Percentiles rank a stretch among this genome's conserved stretches.
Conservation (phyloP, 257 asterid species). For the Primulina eburnea region DNA sequence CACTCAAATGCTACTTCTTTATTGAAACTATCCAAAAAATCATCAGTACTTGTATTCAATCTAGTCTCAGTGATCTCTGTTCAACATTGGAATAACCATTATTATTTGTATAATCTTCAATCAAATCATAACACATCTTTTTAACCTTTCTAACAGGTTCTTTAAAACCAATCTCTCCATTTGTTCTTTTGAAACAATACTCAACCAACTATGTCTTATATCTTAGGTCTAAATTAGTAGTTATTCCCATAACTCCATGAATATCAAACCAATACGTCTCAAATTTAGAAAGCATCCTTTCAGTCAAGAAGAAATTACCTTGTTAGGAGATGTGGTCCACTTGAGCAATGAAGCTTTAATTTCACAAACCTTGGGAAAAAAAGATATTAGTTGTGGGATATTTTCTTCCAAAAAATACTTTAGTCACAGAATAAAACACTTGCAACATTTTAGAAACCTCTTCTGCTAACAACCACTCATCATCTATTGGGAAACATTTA, state of each 20-base stretch:
- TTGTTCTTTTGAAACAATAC: neutral
- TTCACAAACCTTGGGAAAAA: constrained; percentile 1
- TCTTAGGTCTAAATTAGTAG: constrained; percentile 2
- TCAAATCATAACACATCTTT: no score
- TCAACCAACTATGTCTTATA: constrained; percentile 1
- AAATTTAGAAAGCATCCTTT: neutral
- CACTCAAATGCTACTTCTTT: no score
- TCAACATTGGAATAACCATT: no score
- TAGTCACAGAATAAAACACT: no score
- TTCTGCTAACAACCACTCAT: no score
- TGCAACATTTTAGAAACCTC: no score
- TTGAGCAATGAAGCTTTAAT: neutral
- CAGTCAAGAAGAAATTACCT: neutral
- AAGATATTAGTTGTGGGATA: constrained; percentile 3
- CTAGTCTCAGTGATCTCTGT: no score
- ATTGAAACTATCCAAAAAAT: no score
- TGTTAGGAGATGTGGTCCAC: neutral
- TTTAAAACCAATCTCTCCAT: neutral
- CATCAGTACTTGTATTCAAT: no score
- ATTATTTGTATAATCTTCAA: no score
- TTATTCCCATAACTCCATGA: neutral
- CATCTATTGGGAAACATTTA: no score
- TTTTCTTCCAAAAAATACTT: neutral
- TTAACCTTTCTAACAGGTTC: no score
- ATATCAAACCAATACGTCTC: constrained; percentile 4